Evolutionary conservation across 2,329 filamentous ascomycete genomes (phyloP).

Genomic region (Xylaria sp.): DNA sequence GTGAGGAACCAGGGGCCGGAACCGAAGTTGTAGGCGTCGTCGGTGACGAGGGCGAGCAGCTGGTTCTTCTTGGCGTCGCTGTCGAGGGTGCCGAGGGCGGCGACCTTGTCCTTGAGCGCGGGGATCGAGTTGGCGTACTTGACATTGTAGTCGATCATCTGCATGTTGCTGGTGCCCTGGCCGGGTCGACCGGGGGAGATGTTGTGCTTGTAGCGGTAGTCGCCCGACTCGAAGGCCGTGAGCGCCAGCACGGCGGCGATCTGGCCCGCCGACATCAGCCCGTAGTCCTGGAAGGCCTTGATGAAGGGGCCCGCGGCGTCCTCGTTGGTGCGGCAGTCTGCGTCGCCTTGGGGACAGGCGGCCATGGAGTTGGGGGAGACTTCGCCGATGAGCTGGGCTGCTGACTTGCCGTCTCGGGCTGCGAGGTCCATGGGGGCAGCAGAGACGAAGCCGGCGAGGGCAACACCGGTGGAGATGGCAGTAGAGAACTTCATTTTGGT

Average conservation of each 20-base stretch:
- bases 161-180: constrained; percentile 75
- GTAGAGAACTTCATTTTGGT: constrained; percentile 47
- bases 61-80: constrained; percentile 51
- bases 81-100: constrained; percentile 40
- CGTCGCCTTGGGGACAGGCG: constrained; percentile 39
- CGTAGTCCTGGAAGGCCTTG: constrained; percentile 67
- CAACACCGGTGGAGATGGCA: constrained; percentile 40
- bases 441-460: constrained; percentile 45
- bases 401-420: constrained; percentile 33
- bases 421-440: constrained; percentile 14
- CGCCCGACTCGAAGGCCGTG: constrained; percentile 76
- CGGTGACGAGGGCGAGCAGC: constrained; percentile 58
- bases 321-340: constrained; percentile 74
- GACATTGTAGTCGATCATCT: constrained; percentile 58
- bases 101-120: constrained; percentile 50
- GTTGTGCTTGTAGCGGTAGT: constrained; percentile 79
- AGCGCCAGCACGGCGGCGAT: constrained; percentile 77
- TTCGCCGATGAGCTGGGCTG: constrained; percentile 56
- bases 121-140: constrained; percentile 60
- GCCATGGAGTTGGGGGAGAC: constrained; percentile 64
- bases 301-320: constrained; percentile 69
- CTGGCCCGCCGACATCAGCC: constrained; percentile 64
- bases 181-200: constrained; percentile 67
- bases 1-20: constrained; percentile 63
- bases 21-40: constrained; percentile 65